Percentiles rank a stretch among this genome's conserved stretches.
Evolutionary conservation across 495 filamentous ascomycete species (phyloP).

Genomic region (Echria macrotheca): DNA sequence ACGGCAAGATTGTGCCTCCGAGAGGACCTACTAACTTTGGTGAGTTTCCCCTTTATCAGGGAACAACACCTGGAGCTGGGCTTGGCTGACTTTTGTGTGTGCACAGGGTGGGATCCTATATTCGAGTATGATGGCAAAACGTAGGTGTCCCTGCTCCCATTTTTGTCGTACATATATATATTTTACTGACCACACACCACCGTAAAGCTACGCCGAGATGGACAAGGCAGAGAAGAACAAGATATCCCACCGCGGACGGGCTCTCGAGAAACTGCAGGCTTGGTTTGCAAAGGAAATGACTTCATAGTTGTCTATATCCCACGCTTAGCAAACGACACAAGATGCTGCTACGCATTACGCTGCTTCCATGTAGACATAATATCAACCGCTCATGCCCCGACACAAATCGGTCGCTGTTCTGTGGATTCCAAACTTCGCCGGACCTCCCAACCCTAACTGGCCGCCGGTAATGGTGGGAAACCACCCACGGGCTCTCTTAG

Average conservation of each 20-base stretch:
- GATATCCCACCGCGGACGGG: constrained; percentile 84
- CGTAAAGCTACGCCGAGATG: constrained; percentile 81
- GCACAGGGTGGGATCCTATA: constrained; percentile 87
- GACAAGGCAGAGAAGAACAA: constrained; percentile 84
- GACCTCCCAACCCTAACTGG: no score
- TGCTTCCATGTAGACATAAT: no score
- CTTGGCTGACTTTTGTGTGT: no score
- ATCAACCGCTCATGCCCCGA: background rate
- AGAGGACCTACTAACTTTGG: constrained; percentile 76
- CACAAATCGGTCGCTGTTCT: background rate
- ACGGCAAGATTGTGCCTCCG: constrained; percentile 68
- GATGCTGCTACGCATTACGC: no score
- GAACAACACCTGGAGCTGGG: no score
- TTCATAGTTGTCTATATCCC: constrained; percentile 9
- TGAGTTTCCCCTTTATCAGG: constrained; percentile 39
- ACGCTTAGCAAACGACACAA: no score
- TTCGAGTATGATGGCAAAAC: constrained; percentile 94
- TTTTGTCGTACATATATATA: no score
- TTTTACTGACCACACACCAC: background rate
- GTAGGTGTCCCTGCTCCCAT: constrained; percentile 43
- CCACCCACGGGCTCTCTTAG: background rate
- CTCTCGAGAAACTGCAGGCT: constrained; percentile 72
- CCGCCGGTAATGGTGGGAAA: background rate
- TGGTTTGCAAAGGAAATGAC: constrained; percentile 63
- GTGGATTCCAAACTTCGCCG: background rate